These are phyloP conservation scores for Maudiozyma barnettii DNA, from an alignment of 805 yeast genomes.

Conservation along the genomic window DNA sequence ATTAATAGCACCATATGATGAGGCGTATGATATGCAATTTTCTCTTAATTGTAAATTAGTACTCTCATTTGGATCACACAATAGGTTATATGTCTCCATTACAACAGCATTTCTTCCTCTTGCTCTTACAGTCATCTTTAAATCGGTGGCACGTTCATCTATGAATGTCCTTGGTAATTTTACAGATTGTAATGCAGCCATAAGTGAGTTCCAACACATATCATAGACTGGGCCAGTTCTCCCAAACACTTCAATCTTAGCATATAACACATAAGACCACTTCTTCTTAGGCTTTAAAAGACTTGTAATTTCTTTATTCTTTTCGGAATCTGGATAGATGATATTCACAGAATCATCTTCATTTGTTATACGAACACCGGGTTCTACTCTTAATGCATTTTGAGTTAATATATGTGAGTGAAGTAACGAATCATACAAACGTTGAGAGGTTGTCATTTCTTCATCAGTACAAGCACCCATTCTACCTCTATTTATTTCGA, in stretches of 20 bases:
- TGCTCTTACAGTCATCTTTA: slow-evolving; percentile 43
- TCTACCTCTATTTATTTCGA: slow-evolving; percentile 68
- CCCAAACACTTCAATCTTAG: slow-evolving; percentile 67
- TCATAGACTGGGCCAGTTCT: slow-evolving; percentile 79
- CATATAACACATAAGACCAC: slow-evolving; percentile 54
- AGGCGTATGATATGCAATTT: slow-evolving; percentile 33
- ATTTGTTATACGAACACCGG: slow-evolving; percentile 39
- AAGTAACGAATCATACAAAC: slow-evolving; percentile 47
- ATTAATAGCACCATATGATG: slow-evolving; percentile 53
- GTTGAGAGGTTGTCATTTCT: slow-evolving; percentile 67
- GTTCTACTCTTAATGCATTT: slow-evolving; percentile 37
- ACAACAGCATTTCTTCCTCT: slow-evolving; percentile 41
- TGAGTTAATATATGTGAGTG: slow-evolving; percentile 46
- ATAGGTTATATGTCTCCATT: slow-evolving; percentile 41
- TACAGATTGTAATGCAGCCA: slow-evolving; percentile 51
- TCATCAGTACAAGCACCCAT: slow-evolving; percentile 77
- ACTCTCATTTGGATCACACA: slow-evolving; percentile 42
- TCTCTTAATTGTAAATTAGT: slow-evolving; percentile 33
- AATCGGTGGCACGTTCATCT: slow-evolving; percentile 50
- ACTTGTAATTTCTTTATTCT: slow-evolving; percentile 15
- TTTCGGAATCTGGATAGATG: slow-evolving; percentile 37
- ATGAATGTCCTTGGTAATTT: slow-evolving; percentile 59
- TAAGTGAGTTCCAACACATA: slow-evolving; percentile 57
- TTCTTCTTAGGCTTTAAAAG: slow-evolving; percentile 32
- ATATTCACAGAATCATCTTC: slow-evolving; percentile 42